These are phyloP conservation scores for Puccinia brachypodii DNA, from an alignment of 1,284 basidiomycete species.

Conservation along the genomic window DNA sequence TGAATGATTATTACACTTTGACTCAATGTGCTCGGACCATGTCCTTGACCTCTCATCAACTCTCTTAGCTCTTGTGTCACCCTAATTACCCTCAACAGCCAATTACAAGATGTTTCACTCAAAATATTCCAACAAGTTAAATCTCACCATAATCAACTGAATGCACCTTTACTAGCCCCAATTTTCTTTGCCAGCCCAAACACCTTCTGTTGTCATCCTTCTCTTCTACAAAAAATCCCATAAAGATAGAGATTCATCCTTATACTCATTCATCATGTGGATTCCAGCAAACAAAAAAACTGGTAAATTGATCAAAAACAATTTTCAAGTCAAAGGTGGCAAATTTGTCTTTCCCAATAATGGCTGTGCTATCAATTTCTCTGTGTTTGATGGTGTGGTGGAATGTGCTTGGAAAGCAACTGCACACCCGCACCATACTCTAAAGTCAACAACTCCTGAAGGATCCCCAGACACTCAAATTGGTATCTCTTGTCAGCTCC, in stretches of 20 bases:
- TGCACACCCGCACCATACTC: background rate
- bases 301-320: background rate
- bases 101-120: background rate
- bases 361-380: background rate
- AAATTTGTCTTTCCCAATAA: background rate
- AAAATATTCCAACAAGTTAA: background rate
- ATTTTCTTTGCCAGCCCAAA: background rate
- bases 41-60: no score
- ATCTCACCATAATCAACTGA: background rate
- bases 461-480: no score
- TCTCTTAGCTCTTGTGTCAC: no score
- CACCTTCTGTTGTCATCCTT: background rate
- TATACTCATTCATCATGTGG: background rate
- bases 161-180: background rate
- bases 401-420: background rate
- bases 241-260: background rate
- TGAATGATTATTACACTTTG: no score
- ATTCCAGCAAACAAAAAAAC: background rate
- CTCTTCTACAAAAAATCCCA: background rate
- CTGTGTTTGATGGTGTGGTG: background rate
- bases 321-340: background rate
- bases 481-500: no score
- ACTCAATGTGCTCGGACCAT: no score
- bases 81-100: no score
- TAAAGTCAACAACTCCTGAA: no score